Percentiles rank a stretch among this genome's conserved stretches.
These are phyloP conservation scores for Ulota crispa DNA, from an alignment of 225 moss, liverwort and hornwort genomes.

Conservation along the genomic window DNA sequence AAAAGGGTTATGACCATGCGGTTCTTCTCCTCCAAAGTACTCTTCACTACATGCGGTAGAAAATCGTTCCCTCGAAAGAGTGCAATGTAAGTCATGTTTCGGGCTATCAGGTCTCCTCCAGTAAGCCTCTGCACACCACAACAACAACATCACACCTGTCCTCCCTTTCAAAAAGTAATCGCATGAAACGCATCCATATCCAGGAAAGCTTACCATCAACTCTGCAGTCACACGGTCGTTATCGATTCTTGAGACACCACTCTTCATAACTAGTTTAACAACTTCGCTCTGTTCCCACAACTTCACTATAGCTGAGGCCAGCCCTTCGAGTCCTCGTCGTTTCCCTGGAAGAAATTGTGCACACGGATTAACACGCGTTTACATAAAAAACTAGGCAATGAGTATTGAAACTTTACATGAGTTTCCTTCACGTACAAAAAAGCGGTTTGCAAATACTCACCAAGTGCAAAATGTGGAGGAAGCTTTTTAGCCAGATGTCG, in stretches of 20 bases:
- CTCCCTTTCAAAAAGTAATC: neutral
- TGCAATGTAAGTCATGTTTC: slow-evolving; percentile 79
- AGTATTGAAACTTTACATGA: neutral
- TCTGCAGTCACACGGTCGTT: slow-evolving; percentile 58
- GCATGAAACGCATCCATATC: neutral
- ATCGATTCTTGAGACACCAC: slow-evolving; percentile 48
- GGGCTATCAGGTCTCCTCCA: slow-evolving; percentile 73
- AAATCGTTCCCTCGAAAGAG: slow-evolving; percentile 93
- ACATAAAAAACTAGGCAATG: neutral
- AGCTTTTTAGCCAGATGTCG: slow-evolving; percentile 62
- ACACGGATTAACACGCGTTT: neutral
- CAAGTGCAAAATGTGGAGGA: slow-evolving; percentile 87
- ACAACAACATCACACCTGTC: slow-evolving; percentile 12
- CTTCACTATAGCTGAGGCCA: slow-evolving; percentile 81
- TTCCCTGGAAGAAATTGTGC: slow-evolving; percentile 56
- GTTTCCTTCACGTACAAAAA: neutral
- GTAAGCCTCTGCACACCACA: slow-evolving; percentile 71
- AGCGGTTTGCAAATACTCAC: slow-evolving; percentile 35
- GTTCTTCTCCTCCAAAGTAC: slow-evolving; percentile 63
- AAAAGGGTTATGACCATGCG: slow-evolving; percentile 47
- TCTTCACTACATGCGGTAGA: slow-evolving; percentile 71
- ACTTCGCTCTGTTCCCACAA: slow-evolving; percentile 94
- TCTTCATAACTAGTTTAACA: slow-evolving; percentile 53
- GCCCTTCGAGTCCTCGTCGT: slow-evolving; percentile 72
- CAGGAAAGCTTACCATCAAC: slow-evolving; percentile 38